phyloP scores from a whole-genome alignment of 2,329 filamentous ascomycete genomes.

The Scedosporium apiospermum region DNA sequence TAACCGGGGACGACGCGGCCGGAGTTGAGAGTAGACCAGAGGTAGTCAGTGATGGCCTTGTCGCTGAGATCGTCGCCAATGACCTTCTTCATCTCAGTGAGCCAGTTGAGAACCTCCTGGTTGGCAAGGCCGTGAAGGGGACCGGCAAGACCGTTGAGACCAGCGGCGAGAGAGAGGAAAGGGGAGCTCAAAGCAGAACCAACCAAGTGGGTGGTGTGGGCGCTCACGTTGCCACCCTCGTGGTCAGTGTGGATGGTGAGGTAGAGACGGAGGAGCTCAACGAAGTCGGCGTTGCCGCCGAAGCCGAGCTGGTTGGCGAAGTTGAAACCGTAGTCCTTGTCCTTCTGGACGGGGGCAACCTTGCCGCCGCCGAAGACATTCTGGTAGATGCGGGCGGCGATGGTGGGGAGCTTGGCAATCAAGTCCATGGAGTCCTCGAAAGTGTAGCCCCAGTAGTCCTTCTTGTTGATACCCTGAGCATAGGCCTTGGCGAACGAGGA shows the following conservation, averaged over 20 bases:
- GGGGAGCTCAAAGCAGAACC: slow-evolving; percentile 94
- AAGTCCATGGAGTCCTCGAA: slow-evolving; percentile 99
- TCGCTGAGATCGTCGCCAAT: slow-evolving; percentile 94
- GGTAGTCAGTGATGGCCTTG: slow-evolving; percentile 94
- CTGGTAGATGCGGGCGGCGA: slow-evolving; percentile 98
- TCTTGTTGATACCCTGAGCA: slow-evolving; percentile 98
- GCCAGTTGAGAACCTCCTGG: slow-evolving; percentile 99
- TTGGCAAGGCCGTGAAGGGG: slow-evolving; percentile 98
- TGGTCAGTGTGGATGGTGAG: slow-evolving; percentile 99
- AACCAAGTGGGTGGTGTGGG: slow-evolving; percentile 97
- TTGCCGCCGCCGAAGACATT: slow-evolving; percentile 99
- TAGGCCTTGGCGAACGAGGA: slow-evolving; percentile 98
- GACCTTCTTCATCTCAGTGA: slow-evolving; percentile 95
- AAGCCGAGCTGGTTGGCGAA: slow-evolving; percentile 99
- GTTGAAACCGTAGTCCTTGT: slow-evolving; percentile 99
- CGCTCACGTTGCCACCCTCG: slow-evolving; percentile 97
- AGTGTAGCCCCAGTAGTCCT: slow-evolving; percentile 98
- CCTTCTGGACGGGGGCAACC: slow-evolving; percentile 90
- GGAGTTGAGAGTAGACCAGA: slow-evolving; percentile 92
- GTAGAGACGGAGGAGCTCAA: slow-evolving; percentile 98
- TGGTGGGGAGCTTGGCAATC: slow-evolving; percentile 98
- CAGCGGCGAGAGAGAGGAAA: slow-evolving; percentile 91
- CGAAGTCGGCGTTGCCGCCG: slow-evolving; percentile 87
- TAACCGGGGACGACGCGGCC: slow-evolving; percentile 97
- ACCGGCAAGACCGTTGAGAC: slow-evolving; percentile 95